phyloP scores from a whole-genome alignment of 306 rosid genomes.

The Vigna mungo region DNA sequence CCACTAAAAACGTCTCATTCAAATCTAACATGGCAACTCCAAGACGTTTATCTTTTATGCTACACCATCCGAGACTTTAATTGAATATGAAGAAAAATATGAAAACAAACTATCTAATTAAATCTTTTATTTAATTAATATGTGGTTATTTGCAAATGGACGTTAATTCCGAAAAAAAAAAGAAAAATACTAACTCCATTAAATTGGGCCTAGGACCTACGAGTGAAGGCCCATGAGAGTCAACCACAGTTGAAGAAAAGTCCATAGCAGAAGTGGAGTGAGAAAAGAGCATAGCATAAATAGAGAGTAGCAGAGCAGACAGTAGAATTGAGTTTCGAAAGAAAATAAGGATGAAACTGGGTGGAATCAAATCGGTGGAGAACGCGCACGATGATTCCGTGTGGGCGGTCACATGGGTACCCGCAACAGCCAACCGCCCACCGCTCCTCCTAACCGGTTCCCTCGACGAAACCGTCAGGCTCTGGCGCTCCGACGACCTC shows the following conservation, averaged over 20 bases:
- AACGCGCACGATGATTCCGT: conserved; percentile 94
- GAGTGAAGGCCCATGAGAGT: conserved; percentile 22
- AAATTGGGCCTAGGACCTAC: conserved; percentile 9
- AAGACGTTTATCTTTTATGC: too few species aligned
- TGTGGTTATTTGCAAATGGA: too few species aligned
- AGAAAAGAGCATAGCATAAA: not conserved
- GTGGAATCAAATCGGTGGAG: conserved; percentile 83
- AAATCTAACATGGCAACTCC: too few species aligned
- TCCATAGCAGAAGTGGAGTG: not conserved
- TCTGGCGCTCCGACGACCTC: conserved; percentile 91
- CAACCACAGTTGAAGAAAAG: not conserved
- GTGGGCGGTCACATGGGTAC: conserved; percentile 95
- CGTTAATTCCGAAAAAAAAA: too few species aligned
- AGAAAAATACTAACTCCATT: too few species aligned
- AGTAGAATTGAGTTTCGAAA: not conserved
- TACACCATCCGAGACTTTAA: too few species aligned
- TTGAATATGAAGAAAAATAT: too few species aligned
- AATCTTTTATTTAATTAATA: too few species aligned
- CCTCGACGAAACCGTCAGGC: conserved; percentile 88
- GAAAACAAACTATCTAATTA: too few species aligned
- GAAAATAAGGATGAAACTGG: conserved; percentile 70
- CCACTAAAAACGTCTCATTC: too few species aligned
- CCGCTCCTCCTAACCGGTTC: conserved; percentile 91
- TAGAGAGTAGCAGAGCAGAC: not conserved
- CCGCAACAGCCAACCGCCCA: conserved; percentile 74